These are phyloP conservation scores for Dinochytrium kinnereticum DNA, from an alignment of 371 early-diverging fungal species.

Conservation along the genomic window DNA sequence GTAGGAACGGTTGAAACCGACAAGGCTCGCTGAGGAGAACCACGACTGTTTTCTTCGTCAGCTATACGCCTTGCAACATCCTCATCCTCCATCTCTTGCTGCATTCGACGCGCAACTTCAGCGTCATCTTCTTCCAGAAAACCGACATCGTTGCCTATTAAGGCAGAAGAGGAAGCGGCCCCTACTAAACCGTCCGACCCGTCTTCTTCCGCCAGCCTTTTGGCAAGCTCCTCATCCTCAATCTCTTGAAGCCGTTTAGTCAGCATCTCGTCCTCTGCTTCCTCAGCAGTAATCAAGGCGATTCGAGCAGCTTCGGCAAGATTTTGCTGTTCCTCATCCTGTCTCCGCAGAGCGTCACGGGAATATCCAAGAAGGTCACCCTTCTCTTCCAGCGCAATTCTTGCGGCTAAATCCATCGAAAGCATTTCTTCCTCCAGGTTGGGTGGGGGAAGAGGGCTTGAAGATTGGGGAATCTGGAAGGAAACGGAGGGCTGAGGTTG, in stretches of 20 bases:
- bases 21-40: background rate
- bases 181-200: background rate
- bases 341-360: background rate
- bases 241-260: background rate
- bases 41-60: background rate
- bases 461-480: background rate
- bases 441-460: background rate
- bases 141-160: background rate
- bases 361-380: background rate
- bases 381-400: slow-evolving; percentile 12
- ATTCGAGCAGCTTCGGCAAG: background rate
- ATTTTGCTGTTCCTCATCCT: background rate
- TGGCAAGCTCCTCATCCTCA: slow-evolving; percentile 2
- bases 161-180: background rate
- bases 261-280: slow-evolving; percentile 3
- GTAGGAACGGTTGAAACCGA: background rate
- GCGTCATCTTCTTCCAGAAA: too few relatives aligned
- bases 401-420: background rate
- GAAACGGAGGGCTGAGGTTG: background rate
- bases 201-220: background rate
- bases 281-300: background rate
- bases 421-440: background rate
- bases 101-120: background rate
- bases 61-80: slow-evolving; percentile 2
- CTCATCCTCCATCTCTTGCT: slow-evolving; percentile 14